phyloP scores from a whole-genome alignment of 2,329 filamentous ascomycete genomes.

The Aspergillus ochraceoroseus region DNA sequence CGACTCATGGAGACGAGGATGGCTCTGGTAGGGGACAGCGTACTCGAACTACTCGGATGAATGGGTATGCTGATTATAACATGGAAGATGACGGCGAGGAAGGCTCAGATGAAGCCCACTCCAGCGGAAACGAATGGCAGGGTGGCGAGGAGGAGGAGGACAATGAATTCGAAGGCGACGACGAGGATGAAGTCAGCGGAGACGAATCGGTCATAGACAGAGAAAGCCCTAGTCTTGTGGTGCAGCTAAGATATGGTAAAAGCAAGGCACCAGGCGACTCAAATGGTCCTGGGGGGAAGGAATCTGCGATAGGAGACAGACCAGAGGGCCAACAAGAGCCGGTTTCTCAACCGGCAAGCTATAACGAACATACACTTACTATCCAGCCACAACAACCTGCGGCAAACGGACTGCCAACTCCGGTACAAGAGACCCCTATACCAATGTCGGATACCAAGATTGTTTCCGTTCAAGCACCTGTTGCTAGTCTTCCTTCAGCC shows the following conservation, averaged over 20 bases:
- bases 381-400: slow-evolving; percentile 6
- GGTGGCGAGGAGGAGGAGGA: slow-evolving; percentile 71
- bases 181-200: slow-evolving; percentile 42
- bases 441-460: slow-evolving; percentile 3
- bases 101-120: slow-evolving; percentile 58
- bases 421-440: slow-evolving; percentile 1
- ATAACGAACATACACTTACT: slow-evolving; percentile 5
- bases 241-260: slow-evolving; percentile 59
- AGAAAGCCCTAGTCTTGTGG: slow-evolving; percentile 62
- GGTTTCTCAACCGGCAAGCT: slow-evolving; percentile 2
- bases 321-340: slow-evolving; percentile 16
- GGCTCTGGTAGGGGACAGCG: slow-evolving; percentile 40
- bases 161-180: slow-evolving; percentile 57
- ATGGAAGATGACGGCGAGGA: slow-evolving; percentile 62
- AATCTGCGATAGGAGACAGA: slow-evolving; percentile 11
- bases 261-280: slow-evolving; percentile 22
- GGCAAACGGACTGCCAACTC: slow-evolving; percentile 3
- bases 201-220: slow-evolving; percentile 45
- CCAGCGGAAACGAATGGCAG: slow-evolving; percentile 63
- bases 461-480: background rate
- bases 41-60: slow-evolving; percentile 27
- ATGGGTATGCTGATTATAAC: slow-evolving; percentile 51
- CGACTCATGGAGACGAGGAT: slow-evolving; percentile 42
- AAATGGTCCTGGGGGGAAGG: slow-evolving; percentile 18
- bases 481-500: background rate